Percentiles rank a stretch among this genome's conserved stretches.
These are phyloP conservation scores for Phytopythium helicoides DNA, from an alignment of 352 stramenopile species.

Conservation along the genomic window DNA sequence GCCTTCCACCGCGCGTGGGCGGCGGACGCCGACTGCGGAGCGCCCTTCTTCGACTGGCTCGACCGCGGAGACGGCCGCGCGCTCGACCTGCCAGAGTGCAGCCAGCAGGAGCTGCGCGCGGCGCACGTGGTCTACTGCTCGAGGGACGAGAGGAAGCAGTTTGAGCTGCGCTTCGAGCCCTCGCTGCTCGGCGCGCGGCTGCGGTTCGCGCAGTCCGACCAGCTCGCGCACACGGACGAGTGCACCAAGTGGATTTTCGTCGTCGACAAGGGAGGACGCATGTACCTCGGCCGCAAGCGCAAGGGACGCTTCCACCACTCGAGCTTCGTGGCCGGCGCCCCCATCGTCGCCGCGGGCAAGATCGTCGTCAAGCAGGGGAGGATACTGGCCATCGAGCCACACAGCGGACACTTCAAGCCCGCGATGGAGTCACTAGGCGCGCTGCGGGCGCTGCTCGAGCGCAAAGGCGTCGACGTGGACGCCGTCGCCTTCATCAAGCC, in stretches of 20 bases:
- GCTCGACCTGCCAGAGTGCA: conserved; percentile 56
- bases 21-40: conserved; percentile 6
- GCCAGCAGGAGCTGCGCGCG: conserved; percentile 32
- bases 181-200: conserved; percentile 8
- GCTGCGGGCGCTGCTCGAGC: conserved; percentile 37
- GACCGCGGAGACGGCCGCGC: conserved; percentile 46
- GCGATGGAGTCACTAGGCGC: conserved; percentile 41
- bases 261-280: conserved; percentile 29
- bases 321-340: conserved; percentile 65
- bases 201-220: conserved; percentile 30
- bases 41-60: conserved; percentile 74
- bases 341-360: conserved; percentile 65
- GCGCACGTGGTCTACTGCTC: conserved; percentile 59
- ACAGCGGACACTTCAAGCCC: conserved; percentile 78
- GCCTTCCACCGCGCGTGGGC: conserved; percentile 60
- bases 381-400: conserved; percentile 62
- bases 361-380: conserved; percentile 55
- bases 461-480: conserved; percentile 35
- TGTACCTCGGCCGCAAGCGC: conserved; percentile 70
- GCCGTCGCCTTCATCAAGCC: conserved; percentile 56
- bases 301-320: conserved; percentile 79
- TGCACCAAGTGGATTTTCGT: conserved; percentile 82
- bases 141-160: conserved; percentile 30
- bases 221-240: conserved; percentile 51
- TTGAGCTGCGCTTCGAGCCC: conserved; percentile 39